phyloP scores from a whole-genome alignment of 1,139 yeast genomes.

The Debaryomyces sp. region DNA sequence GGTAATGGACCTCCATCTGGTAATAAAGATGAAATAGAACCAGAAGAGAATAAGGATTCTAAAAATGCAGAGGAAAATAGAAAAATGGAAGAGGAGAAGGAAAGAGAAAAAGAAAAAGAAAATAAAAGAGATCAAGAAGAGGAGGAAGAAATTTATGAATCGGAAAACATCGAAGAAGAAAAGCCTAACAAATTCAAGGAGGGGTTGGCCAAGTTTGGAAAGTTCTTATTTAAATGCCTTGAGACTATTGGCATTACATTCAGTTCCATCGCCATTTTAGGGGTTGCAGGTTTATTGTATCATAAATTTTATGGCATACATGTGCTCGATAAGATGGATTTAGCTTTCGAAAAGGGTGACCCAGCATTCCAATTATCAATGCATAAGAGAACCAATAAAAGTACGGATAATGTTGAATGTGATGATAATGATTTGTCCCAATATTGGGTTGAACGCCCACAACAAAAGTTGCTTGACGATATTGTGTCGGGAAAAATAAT shows the following conservation, averaged over 20 bases:
- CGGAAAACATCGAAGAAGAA: conserved; percentile 16
- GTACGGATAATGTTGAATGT: conserved; percentile 26
- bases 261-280: conserved; percentile 71
- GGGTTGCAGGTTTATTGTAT: conserved; percentile 70
- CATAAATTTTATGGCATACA: conserved; percentile 63
- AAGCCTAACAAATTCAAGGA: conserved; percentile 16
- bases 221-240: conserved; percentile 52
- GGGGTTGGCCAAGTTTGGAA: conserved; percentile 14
- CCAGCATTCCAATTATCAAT: conserved; percentile 63
- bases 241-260: conserved; percentile 79
- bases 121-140: conserved; percentile 10
- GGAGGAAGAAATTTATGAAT: conserved; percentile 17
- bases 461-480: conserved; percentile 66
- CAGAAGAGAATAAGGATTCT: conserved; percentile 22
- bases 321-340: conserved; percentile 65
- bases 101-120: conserved; percentile 4
- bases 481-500: conserved; percentile 62
- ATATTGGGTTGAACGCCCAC: conserved; percentile 70
- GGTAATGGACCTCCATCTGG: conserved; percentile 2
- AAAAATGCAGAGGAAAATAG: conserved; percentile 19
- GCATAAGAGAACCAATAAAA: conserved; percentile 45
- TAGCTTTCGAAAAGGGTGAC: conserved; percentile 70
- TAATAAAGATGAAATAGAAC: conserved; percentile 14
- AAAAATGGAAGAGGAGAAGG: conserved; percentile 13
- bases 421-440: conserved; percentile 27